A percentile compares a stretch with the other conserved stretches of the same genome.
Conservation (phyloP, 73 alveolate genomes). For the Symbiodinium pilosum region DNA sequence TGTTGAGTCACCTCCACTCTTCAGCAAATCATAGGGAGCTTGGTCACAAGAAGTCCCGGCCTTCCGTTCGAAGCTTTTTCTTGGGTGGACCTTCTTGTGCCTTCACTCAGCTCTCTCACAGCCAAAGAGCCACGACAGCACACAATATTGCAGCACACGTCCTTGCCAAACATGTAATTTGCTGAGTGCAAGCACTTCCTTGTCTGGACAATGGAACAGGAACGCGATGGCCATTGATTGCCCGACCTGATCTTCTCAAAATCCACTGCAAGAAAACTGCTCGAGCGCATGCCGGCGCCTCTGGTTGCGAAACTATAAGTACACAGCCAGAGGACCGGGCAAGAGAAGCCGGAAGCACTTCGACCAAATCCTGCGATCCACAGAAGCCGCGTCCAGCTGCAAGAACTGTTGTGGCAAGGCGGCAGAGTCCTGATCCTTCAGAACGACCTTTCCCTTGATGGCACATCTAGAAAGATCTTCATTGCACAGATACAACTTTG, state of each 20-base stretch:
- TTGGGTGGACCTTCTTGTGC: background rate
- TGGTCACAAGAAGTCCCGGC: no score
- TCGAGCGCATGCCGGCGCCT: background rate
- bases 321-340: no score
- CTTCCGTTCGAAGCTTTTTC: background rate
- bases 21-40: no score
- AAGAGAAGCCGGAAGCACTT: constrained; percentile 81
- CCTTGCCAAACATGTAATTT: no score
- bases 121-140: background rate
- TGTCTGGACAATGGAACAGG: constrained; percentile 54
- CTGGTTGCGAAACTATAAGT: background rate
- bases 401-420: background rate
- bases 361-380: constrained; percentile 26
- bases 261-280: background rate
- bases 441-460: background rate
- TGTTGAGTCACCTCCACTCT: background rate
- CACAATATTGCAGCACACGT: no score
- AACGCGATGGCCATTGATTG: constrained; percentile 49
- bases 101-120: background rate
- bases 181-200: background rate
- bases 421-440: constrained; percentile 25
- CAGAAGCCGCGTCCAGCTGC: background rate
- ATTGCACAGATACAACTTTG: no score
- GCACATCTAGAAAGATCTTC: no score
- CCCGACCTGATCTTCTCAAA: constrained; percentile 25